phyloP scores from a whole-genome alignment of 2,329 filamentous ascomycete genomes.

The Ilyonectria destructans region DNA sequence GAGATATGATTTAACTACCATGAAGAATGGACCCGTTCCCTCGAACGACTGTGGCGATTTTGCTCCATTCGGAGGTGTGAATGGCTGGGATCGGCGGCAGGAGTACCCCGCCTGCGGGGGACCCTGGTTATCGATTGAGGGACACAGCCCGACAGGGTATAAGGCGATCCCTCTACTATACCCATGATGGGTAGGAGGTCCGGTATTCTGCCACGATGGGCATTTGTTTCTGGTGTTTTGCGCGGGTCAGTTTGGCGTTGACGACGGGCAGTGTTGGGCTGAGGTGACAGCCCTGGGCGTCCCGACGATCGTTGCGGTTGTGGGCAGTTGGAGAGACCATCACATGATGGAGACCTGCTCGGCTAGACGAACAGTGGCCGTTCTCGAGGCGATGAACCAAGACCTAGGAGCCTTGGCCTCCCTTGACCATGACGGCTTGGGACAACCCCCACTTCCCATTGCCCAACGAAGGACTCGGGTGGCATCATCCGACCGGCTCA shows the following conservation, averaged over 20 bases:
- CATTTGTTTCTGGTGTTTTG: neutral
- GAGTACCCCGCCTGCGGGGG: neutral
- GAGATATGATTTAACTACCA: slow-evolving; percentile 14
- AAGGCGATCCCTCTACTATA: neutral
- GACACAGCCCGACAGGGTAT: slow-evolving; percentile 5
- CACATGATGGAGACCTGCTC: neutral
- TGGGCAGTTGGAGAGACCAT: neutral
- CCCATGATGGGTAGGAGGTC: slow-evolving; percentile 3
- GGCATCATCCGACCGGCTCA: neutral
- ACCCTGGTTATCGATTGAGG: neutral
- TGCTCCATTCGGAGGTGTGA: slow-evolving; percentile 27
- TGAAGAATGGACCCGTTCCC: neutral
- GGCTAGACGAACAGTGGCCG: neutral
- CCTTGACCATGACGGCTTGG: neutral
- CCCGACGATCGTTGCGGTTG: neutral
- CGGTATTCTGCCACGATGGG: neutral
- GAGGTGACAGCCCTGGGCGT: neutral
- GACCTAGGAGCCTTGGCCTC: neutral
- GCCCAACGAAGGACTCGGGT: neutral
- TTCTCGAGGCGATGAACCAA: neutral
- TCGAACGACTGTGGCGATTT: slow-evolving; percentile 5
- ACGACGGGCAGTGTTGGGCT: neutral
- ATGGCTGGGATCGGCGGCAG: slow-evolving; percentile 26
- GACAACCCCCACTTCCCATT: neutral
- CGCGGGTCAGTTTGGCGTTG: neutral